Evolutionary conservation across 352 stramenopile genomes (phyloP).

Genomic region (Phytophthora sansomeana): DNA sequence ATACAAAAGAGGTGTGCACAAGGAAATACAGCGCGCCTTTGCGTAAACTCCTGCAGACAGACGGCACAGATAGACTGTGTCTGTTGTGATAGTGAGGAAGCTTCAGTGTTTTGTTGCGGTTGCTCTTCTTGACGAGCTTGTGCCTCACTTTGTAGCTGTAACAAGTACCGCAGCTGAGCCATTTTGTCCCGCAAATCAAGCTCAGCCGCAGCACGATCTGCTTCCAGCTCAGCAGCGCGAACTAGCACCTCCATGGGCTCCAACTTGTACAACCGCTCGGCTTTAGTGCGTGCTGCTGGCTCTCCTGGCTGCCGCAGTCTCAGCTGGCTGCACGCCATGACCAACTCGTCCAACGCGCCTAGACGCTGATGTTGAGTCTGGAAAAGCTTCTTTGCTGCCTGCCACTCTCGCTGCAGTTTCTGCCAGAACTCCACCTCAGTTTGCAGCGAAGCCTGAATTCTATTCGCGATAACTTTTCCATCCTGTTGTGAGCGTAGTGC

Average conservation of each 20-base stretch:
- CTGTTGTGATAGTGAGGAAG: not conserved
- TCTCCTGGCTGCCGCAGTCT: conserved; percentile 59
- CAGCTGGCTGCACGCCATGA: conserved; percentile 81
- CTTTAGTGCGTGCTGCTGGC: conserved; percentile 30
- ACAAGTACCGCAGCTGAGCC: conserved; percentile 68
- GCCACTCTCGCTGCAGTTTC: conserved; percentile 62
- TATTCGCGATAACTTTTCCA: conserved; percentile 7
- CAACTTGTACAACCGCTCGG: conserved; percentile 70
- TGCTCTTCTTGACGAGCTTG: conserved; percentile 7
- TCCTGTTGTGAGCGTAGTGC: conserved; percentile 17
- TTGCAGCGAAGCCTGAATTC: conserved; percentile 46
- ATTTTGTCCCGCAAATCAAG: conserved; percentile 57
- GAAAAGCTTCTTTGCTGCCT: conserved; percentile 66
- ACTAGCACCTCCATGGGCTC: conserved; percentile 50
- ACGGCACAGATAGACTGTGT: conserved; percentile 64
- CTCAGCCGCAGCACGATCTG: conserved; percentile 51
- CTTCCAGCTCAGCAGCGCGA: conserved; percentile 49
- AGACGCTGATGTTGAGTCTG: conserved; percentile 78
- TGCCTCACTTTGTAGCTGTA: conserved; percentile 49
- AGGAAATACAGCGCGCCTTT: conserved; percentile 72
- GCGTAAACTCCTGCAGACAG: conserved; percentile 77
- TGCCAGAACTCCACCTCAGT: conserved; percentile 58
- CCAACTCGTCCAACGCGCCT: conserved; percentile 73
- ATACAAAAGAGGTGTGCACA: conserved; percentile 91
- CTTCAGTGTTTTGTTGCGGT: not conserved